Base-by-base conservation (phyloP, 2,329 filamentous ascomycete genomes). In the Nemania serpens region DNA sequence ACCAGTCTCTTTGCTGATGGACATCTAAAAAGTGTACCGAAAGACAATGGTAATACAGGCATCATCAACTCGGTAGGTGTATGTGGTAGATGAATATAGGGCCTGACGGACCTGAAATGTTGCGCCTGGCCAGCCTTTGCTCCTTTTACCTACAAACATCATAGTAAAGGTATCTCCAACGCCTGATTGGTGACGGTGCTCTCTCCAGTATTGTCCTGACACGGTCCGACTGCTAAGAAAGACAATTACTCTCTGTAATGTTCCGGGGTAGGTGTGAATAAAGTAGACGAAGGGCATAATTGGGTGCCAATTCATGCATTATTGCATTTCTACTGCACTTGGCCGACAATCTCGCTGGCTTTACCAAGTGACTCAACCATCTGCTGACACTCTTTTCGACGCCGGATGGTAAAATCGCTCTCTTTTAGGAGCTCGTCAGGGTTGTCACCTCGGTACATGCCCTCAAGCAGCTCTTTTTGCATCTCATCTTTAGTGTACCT, bases 401-500 rank as follows among this genome's bases (percentile, higher is more conserved):
- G 85, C 71, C 94, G 88, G 72, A 96, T 84, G 3, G 95, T 99
- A 83, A 97, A 98, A 77, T 99, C 95, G 75, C 91, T 96, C 80
- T 99, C 95, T 84, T 97, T 97, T 67, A 99, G 88, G 67, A 99
- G 82, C 64, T 97, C 93, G 69, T 99, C 95, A 29, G 97, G 84
- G 70, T 94, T 91, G 75, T 91, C 88, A 54, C 88, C 89, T 75
- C 93, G 88, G 84, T 99, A 99, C 91, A 99, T 95, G 78, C 97
- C 93, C 79, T 97, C 94, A 47, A 99, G 85, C 22, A 99, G 86
- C 79, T 99, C 95, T 71, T 91, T 87, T 77, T 99, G 95, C 94
- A 99, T 99, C 76, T 97, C 93, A 69, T 98, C 94, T 79, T 97
- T 98, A 70, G 94, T 96, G 76, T 89, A 91, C 73, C 92, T 96